Base-by-base conservation (phyloP, 441 rosid species). In the Biscutella laevigata region DNA sequence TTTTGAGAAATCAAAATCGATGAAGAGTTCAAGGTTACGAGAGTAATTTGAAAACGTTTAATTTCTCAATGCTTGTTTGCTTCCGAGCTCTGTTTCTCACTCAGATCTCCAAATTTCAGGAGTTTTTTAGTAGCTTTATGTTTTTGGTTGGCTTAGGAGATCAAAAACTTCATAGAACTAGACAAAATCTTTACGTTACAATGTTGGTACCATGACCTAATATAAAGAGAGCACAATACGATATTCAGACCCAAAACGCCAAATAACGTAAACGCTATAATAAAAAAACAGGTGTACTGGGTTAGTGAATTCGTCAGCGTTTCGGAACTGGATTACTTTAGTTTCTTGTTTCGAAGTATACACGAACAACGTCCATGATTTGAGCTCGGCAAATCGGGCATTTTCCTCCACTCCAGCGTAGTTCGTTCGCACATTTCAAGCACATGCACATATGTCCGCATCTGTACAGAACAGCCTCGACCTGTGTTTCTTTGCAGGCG, bases 391-490 rank as follows among this genome's bases (percentile, higher is more conserved):
- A 91, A 10, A 80, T 63, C 2, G 95, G 98, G 53, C 96, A 87
- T 42, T 77, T 83, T 30, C 98, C 90, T 27, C 73, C 70, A 5
- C 66, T 69, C 69, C 79, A 75, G 40, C 77, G 94, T 74, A 87
- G 69, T 67, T 80, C 90, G 4, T 78, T 72, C 4, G 95, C 94
- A 60, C 96, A 87, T 66, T 74, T 75, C 25, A 85, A 57, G 52
- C 96, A 91, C 22, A 85, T 72, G 56, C 96, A 87, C 90, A 91
- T 87, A 68, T 91, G 98, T 42, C 98, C 95, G 34, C 98, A 85
- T 39, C 7, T 53, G 57, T 66, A 66, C 55, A 66, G 46, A 46
- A 59, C 61, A 26, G 46, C 60, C 20, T 66, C 57, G 2, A 66
- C 71, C 21, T 59, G 66, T 27, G 57, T 32, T 46, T 59, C 60